phyloP scores from a whole-genome alignment of 495 filamentous ascomycete species.

The Saxophila tyrrhenica region DNA sequence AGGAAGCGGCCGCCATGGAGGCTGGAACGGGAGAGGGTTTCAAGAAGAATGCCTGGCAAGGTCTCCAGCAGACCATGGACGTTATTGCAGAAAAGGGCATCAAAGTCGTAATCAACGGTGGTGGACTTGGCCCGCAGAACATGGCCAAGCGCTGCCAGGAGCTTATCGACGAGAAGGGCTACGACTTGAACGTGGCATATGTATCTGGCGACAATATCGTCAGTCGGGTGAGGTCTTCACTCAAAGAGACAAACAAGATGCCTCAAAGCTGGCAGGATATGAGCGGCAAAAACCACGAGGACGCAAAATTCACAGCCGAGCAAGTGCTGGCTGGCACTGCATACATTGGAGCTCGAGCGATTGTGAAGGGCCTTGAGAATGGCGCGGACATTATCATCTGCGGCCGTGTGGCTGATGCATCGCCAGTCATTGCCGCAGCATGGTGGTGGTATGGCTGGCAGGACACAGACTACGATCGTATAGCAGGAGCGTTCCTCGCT shows the following conservation, averaged over 20 bases:
- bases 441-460: slow-evolving; percentile 18
- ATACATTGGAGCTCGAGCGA: slow-evolving; percentile 23
- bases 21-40: slow-evolving; percentile 32
- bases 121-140: slow-evolving; percentile 32
- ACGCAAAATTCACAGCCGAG: slow-evolving; percentile 16
- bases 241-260: slow-evolving; percentile 22
- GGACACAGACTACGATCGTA: slow-evolving; percentile 11
- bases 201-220: slow-evolving; percentile 37
- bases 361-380: slow-evolving; percentile 20
- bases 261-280: slow-evolving; percentile 2
- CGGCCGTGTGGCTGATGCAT: slow-evolving; percentile 20
- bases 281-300: slow-evolving; percentile 9
- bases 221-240: slow-evolving; percentile 20
- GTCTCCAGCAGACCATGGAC: slow-evolving; percentile 34
- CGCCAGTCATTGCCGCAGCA: slow-evolving; percentile 19
- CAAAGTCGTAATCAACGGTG: slow-evolving; percentile 37
- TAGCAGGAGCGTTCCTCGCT: slow-evolving; percentile 18
- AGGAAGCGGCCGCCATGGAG: slow-evolving; percentile 32
- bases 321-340: slow-evolving; percentile 21
- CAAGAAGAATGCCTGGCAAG: slow-evolving; percentile 37
- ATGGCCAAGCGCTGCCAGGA: slow-evolving; percentile 30
- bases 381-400: slow-evolving; percentile 22
- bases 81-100: slow-evolving; percentile 33
- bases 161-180: slow-evolving; percentile 27
- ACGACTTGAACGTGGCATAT: slow-evolving; percentile 34